Evolutionary conservation across 208 protist species (phyloP), one percentile per base, ranked within the genome.

Genomic region (Trypanosoma vivax): DNA sequence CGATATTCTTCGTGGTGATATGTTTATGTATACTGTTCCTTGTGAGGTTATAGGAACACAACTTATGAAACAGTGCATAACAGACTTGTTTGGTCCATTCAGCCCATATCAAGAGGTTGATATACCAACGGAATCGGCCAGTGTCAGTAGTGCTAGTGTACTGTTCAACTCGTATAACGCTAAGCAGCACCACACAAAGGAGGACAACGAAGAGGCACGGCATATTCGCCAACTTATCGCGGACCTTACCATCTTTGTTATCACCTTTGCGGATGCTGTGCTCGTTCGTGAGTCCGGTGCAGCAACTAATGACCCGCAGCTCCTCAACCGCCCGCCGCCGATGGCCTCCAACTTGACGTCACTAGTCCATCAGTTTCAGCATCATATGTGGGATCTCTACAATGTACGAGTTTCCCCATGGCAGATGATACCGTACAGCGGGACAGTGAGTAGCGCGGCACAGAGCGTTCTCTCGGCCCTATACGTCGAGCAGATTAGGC

Each of bases 341-440:
- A 61, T 74, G 59, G 59, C 42, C 9, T 28, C 39, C 42, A 64
- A 13, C 41, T 9, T 76, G 19, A 29, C 29, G 0, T 50, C 69
- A 24, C 50, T 75, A n/a, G 33, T 76, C 23, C 14, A 14, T 5
- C 24, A 53, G 9, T 85, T 85, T 52, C 41, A 59, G 19, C 33
- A 31, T 14, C 50, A 79, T 41, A 60, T 85, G 68, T 25, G 30
- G n/a, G 25, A 16, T 13, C 1, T 65, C 19, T 89, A 65, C 43
- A 64, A 60, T 13, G 73, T 89, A 24, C 43, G 43, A 24, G 58
- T 89, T n/a, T 57, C 46, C 14, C 19, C 29, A 24, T 89, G 81
- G 81, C 81, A 83, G 33, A 66, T 89, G 0, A 54, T 83, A 10
- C 56, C 72, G 9, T 89, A 79, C 57, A 82, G 65, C 55, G 54